Conservation (phyloP, 2,329 filamentous ascomycete genomes). For the Colletotrichum endophyticum region DNA sequence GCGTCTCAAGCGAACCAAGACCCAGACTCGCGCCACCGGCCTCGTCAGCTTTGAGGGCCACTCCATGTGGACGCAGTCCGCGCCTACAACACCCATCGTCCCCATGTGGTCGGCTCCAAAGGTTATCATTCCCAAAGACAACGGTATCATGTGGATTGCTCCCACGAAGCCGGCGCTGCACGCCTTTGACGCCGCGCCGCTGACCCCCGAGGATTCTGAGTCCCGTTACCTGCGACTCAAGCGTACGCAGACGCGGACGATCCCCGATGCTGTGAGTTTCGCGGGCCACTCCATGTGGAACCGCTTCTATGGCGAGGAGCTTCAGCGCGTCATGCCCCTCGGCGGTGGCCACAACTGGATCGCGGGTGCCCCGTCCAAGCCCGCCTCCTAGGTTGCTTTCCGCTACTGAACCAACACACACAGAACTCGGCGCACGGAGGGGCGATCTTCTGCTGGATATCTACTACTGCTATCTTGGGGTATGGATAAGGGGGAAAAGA, state of each 20-base stretch:
- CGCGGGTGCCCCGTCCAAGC: not conserved
- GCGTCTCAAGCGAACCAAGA: not conserved
- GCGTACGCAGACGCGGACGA: not conserved
- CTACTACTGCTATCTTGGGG: not conserved
- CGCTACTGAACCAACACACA: not conserved
- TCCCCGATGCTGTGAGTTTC: conserved; percentile 16
- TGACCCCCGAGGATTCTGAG: conserved; percentile 7
- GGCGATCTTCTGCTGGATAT: not conserved
- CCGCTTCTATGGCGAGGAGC: conserved; percentile 3
- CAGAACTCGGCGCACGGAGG: not conserved
- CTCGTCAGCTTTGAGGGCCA: conserved; percentile 15
- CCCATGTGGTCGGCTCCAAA: conserved; percentile 11
- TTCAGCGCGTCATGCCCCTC: not conserved
- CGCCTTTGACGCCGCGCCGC: not conserved
- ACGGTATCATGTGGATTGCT: conserved; percentile 2
- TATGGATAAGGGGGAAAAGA: not conserved
- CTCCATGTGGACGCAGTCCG: conserved; percentile 6
- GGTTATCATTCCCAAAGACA: not conserved
- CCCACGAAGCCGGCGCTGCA: not conserved
- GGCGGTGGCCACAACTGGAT: conserved; percentile 13
- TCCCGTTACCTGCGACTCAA: not conserved
- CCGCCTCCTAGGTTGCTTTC: not conserved
- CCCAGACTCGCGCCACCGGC: not conserved
- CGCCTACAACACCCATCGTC: not conserved
- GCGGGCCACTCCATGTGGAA: conserved; percentile 11